A percentile compares a stretch with the other conserved stretches of the same genome.
These are phyloP conservation scores for Strobilomyces echinocephalus DNA, from an alignment of 768 basidiomycete genomes.

Conservation along the genomic window DNA sequence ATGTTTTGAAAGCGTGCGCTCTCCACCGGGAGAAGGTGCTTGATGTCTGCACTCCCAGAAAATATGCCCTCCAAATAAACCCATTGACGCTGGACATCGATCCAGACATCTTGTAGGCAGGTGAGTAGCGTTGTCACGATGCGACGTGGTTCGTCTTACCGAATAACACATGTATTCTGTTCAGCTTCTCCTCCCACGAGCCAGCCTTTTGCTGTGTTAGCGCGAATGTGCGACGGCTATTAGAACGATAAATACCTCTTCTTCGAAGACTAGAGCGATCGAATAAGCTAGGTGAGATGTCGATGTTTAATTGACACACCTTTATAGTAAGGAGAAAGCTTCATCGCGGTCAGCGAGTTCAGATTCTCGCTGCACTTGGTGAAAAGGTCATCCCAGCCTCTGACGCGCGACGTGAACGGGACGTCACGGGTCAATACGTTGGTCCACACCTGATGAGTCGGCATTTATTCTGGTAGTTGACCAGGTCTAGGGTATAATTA, in stretches of 20 bases:
- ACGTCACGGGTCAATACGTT: not conserved
- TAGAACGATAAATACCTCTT: conserved; percentile 57
- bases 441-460: conserved; percentile 74
- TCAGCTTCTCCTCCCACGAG: conserved; percentile 95
- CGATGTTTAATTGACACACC: conserved; percentile 39
- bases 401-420: conserved; percentile 28
- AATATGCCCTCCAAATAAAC: conserved; percentile 99
- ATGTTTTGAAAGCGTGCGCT: conserved; percentile 98
- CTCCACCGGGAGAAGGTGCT: conserved; percentile 96
- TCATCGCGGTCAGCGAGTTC: conserved; percentile 96
- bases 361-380: conserved; percentile 96
- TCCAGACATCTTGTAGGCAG: conserved; percentile 79
- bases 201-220: conserved; percentile 49
- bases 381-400: conserved; percentile 96
- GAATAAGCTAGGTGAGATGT: conserved; percentile 1
- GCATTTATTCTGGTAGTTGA: conserved; percentile 99
- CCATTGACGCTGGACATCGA: conserved; percentile 99
- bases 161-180: conserved; percentile 93
- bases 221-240: not conserved
- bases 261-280: conserved; percentile 66
- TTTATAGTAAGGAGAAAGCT: conserved; percentile 96
- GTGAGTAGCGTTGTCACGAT: not conserved
- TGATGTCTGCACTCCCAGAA: conserved; percentile 99
- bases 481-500: conserved; percentile 89
- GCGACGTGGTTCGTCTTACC: conserved; percentile 44